Conservation (phyloP, 2,329 filamentous ascomycete species). For the Arthrobotrys conoides region DNA sequence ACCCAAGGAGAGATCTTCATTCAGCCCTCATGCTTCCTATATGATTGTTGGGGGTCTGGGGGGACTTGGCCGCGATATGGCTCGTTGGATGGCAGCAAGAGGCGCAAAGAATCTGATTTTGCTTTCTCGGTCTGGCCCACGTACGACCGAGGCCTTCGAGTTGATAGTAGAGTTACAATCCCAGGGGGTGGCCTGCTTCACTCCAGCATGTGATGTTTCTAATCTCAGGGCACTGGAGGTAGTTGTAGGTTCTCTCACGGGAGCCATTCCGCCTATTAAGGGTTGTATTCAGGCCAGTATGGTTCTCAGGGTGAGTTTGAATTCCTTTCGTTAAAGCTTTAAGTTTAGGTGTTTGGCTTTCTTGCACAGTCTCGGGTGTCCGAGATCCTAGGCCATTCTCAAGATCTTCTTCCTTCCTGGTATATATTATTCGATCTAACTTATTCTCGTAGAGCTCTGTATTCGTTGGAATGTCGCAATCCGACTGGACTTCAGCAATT, state of each 20-base stretch:
- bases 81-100: slow-evolving; percentile 70
- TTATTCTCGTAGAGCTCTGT: slow-evolving; percentile 44
- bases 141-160: slow-evolving; percentile 31
- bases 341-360: no score
- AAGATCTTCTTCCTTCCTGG: no score
- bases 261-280: slow-evolving; percentile 22
- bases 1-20: slow-evolving; percentile 8
- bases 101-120: slow-evolving; percentile 72
- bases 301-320: slow-evolving; percentile 31
- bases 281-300: slow-evolving; percentile 47
- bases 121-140: slow-evolving; percentile 70
- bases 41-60: slow-evolving; percentile 73
- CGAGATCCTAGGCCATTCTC: no score
- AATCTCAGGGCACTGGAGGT: neutral
- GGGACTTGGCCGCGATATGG: slow-evolving; percentile 73
- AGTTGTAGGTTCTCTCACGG: slow-evolving; percentile 56
- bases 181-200: slow-evolving; percentile 25
- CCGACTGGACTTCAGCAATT: slow-evolving; percentile 70
- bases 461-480: slow-evolving; percentile 63
- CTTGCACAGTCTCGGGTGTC: no score
- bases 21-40: slow-evolving; percentile 69
- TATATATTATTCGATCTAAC: neutral
- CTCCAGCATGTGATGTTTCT: slow-evolving; percentile 30
- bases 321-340: neutral
- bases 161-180: slow-evolving; percentile 7